A percentile compares a stretch with the other conserved stretches of the same genome.
These are phyloP conservation scores for Micromonas commoda DNA, from an alignment of 139 green algal species.

Conservation along the genomic window DNA sequence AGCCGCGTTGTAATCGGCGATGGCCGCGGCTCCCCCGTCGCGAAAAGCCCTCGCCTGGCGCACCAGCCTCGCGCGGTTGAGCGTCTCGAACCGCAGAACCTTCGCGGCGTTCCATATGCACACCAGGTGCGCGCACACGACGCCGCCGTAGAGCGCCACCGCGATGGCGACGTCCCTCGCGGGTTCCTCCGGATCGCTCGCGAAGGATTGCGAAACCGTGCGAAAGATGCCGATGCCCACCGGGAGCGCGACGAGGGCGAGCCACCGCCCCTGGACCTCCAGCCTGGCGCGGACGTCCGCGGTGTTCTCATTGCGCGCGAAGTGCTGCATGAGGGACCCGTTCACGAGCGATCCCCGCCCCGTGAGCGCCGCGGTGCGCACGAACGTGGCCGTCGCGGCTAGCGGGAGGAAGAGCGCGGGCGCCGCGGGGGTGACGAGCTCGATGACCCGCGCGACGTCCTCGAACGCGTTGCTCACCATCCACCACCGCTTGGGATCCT, in stretches of 20 bases:
- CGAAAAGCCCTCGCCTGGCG: background rate
- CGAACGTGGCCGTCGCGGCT: slow-evolving; percentile 20
- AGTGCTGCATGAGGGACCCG: slow-evolving; percentile 32
- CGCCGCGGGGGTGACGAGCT: slow-evolving; percentile 21
- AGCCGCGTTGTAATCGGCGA: background rate
- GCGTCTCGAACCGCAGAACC: slow-evolving; percentile 11
- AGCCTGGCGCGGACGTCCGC: slow-evolving; percentile 32
- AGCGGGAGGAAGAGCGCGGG: slow-evolving; percentile 24
- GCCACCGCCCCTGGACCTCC: slow-evolving; percentile 30
- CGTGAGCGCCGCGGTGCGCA: slow-evolving; percentile 19
- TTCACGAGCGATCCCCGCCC: slow-evolving; percentile 27
- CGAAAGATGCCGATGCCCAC: slow-evolving; percentile 29
- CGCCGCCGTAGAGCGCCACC: background rate
- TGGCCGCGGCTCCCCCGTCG: background rate
- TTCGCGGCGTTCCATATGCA: slow-evolving; percentile 18
- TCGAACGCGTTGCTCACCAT: slow-evolving; percentile 20
- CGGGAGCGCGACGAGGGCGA: slow-evolving; percentile 25
- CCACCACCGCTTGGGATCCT: slow-evolving; percentile 32
- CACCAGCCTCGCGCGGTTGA: slow-evolving; percentile 16
- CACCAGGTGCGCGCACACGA: slow-evolving; percentile 16
- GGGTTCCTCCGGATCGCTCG: background rate
- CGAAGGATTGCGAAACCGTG: background rate
- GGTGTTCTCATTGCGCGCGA: slow-evolving; percentile 21
- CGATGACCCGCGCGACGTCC: slow-evolving; percentile 27
- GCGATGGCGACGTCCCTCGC: background rate